Conservation (phyloP, 2,329 filamentous ascomycete genomes). For the Ascochyta lentis region DNA sequence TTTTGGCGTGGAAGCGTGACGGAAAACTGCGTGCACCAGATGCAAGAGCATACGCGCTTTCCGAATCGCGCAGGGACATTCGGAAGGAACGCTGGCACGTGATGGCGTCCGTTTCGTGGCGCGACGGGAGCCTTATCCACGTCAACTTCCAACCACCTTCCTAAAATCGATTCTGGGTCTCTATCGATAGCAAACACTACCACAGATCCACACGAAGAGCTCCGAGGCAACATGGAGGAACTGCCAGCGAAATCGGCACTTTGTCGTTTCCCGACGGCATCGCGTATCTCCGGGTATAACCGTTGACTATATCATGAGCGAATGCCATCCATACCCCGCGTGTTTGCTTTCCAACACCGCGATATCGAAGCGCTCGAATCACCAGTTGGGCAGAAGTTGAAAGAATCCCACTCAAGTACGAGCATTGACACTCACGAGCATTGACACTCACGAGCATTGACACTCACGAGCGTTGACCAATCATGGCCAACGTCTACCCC, state of each 20-base stretch:
- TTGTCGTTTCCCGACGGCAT: conserved; percentile 27
- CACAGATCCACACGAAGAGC: neutral
- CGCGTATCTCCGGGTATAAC: conserved; percentile 39
- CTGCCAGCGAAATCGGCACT: conserved; percentile 32
- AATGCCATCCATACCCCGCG: conserved; percentile 13
- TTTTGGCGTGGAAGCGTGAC: conserved; percentile 14
- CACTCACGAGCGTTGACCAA: neutral
- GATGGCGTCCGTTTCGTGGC: conserved; percentile 18
- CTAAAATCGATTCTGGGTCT: conserved; percentile 4
- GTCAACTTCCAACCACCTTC: conserved; percentile 19
- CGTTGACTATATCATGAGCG: conserved; percentile 20
- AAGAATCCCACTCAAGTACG: neutral
- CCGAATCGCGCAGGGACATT: conserved; percentile 20
- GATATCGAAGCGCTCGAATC: neutral
- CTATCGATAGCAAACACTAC: neutral
- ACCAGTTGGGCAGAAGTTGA: neutral
- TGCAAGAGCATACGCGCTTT: conserved; percentile 28
- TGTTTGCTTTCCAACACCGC: neutral
- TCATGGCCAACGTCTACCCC: conserved; percentile 56
- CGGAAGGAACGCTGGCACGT: conserved; percentile 37
- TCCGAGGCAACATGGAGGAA: conserved; percentile 22
- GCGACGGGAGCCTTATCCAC: conserved; percentile 3
- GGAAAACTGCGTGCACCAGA: conserved; percentile 2
- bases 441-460: neutral
- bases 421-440: neutral